A percentile compares a stretch with the other conserved stretches of the same genome.
phyloP scores from a whole-genome alignment of 2,329 filamentous ascomycete genomes.

The Cytospora leucostoma region DNA sequence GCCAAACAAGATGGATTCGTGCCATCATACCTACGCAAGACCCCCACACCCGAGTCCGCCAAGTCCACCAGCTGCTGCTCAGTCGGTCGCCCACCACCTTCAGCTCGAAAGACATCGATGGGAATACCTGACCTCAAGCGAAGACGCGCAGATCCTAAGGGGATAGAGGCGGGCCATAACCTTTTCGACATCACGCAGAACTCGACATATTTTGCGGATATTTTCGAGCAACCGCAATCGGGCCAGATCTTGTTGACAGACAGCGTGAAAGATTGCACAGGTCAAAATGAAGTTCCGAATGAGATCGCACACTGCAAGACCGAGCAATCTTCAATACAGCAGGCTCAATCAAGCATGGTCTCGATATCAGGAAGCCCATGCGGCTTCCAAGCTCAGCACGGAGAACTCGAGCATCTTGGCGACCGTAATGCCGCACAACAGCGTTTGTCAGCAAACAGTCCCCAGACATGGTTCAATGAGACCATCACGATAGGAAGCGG shows the following conservation, averaged over 20 bases:
- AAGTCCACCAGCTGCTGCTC: not conserved
- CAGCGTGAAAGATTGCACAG: too few species aligned
- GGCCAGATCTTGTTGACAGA: not conserved
- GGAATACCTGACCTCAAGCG: not conserved
- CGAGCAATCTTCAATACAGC: not conserved
- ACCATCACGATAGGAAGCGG: not conserved
- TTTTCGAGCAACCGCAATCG: not conserved
- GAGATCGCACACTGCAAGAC: not conserved
- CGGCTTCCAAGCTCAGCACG: not conserved
- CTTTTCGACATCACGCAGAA: not conserved
- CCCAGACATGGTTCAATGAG: not conserved
- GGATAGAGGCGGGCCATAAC: not conserved
- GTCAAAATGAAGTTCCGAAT: not conserved
- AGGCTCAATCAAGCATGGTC: not conserved
- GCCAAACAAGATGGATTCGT: not conserved
- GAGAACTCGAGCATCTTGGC: not conserved
- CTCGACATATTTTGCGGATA: not conserved
- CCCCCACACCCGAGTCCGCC: not conserved
- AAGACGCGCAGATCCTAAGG: not conserved
- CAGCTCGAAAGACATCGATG: not conserved
- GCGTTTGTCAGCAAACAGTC: not conserved
- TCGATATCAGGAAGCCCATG: not conserved
- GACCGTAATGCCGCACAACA: not conserved
- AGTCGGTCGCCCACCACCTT: not conserved
- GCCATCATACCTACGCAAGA: not conserved